These are phyloP conservation scores for Neurospora intermedia DNA, from an alignment of 495 filamentous ascomycete species.

Conservation along the genomic window DNA sequence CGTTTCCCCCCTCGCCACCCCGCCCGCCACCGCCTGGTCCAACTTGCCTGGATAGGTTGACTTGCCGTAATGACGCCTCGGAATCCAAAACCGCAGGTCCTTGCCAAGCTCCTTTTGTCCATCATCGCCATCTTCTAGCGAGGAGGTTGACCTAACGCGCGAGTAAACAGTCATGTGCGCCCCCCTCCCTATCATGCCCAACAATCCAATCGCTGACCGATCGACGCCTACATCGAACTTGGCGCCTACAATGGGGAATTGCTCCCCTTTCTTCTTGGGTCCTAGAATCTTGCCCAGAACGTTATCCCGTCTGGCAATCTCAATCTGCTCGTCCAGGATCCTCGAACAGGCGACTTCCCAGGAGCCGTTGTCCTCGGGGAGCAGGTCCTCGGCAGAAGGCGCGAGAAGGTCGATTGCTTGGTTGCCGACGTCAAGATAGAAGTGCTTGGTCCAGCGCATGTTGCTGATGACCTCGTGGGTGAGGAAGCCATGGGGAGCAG, in stretches of 20 bases:
- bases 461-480: neutral
- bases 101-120: neutral
- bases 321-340: neutral
- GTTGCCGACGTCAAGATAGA: neutral
- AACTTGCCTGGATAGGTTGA: conserved; percentile 43
- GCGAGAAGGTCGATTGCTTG: neutral
- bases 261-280: neutral
- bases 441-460: neutral
- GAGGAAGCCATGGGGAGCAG: neutral
- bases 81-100: conserved; percentile 35
- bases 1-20: conserved; percentile 29
- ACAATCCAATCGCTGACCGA: conserved; percentile 13
- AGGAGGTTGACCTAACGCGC: neutral
- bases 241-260: neutral
- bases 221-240: neutral
- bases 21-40: conserved; percentile 46
- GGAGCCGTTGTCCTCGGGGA: neutral
- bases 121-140: no score
- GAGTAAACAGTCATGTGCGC: conserved; percentile 42
- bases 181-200: conserved; percentile 40
- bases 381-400: neutral
- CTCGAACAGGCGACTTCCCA: neutral
- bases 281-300: neutral
- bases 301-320: neutral
- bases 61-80: conserved; percentile 31